phyloP scores from a whole-genome alignment of 768 basidiomycete species.

The Rhodotorula taiwanensis region DNA sequence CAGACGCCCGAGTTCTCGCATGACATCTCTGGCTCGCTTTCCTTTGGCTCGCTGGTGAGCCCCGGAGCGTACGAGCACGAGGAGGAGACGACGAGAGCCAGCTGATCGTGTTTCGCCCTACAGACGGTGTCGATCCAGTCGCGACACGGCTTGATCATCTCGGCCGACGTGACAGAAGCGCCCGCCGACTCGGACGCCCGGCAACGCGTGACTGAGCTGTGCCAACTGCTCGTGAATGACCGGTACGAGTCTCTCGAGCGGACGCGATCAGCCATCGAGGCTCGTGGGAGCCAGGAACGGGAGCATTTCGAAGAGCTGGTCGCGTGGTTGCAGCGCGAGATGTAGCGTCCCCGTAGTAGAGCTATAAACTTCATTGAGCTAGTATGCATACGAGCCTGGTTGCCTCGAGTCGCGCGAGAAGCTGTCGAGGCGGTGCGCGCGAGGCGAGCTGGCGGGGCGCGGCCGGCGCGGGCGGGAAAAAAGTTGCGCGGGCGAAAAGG shows the following conservation, averaged over 20 bases:
- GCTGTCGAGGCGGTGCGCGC: no score
- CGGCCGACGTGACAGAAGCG: conserved; percentile 6
- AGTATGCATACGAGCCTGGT: no score
- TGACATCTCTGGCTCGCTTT: conserved; percentile 47
- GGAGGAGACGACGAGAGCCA: no score
- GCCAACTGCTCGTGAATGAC: conserved; percentile 24
- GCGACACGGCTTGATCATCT: conserved; percentile 38
- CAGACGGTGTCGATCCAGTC: conserved; percentile 35
- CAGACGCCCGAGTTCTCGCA: conserved; percentile 91
- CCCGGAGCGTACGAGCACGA: no score
- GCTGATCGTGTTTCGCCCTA: no score
- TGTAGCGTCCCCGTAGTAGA: conserved; percentile 13
- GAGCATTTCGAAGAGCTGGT: conserved; percentile 8
- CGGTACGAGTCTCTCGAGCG: conserved; percentile 31
- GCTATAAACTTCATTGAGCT: no score
- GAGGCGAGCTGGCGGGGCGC: no score
- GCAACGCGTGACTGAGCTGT: conserved; percentile 12
- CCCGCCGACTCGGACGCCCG: conserved; percentile 9
- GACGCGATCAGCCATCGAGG: background rate
- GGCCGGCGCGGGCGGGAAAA: no score
- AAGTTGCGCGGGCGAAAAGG: no score
- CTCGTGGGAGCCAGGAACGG: background rate
- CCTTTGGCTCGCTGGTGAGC: background rate
- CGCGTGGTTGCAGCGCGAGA: conserved; percentile 30
- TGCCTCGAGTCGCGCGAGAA: no score